phyloP scores from a whole-genome alignment of 108 stramenopile genomes.

The Nitzschia sp. region DNA sequence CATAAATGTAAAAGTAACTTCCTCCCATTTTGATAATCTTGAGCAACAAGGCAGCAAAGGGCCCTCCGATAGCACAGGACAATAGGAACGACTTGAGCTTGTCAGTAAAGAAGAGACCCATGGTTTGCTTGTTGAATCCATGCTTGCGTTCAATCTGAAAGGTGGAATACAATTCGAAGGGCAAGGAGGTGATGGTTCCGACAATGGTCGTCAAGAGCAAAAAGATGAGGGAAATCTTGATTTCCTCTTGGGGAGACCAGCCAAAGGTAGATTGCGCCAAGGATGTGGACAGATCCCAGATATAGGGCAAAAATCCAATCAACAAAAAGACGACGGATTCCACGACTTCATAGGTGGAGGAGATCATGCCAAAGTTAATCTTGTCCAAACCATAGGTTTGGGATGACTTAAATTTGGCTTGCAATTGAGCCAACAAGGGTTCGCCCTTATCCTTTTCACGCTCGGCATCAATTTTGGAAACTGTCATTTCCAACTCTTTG shows the following conservation, averaged over 20 bases:
- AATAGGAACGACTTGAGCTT: slow-evolving; percentile 86
- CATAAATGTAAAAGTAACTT: slow-evolving; percentile 90
- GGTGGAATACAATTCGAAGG: slow-evolving; percentile 86
- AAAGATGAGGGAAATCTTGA: slow-evolving; percentile 85
- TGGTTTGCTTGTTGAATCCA: slow-evolving; percentile 97
- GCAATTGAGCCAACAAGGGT: slow-evolving; percentile 77
- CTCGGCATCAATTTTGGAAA: slow-evolving; percentile 69
- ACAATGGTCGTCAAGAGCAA: slow-evolving; percentile 63
- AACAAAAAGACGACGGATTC: slow-evolving; percentile 74
- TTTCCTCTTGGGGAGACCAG: slow-evolving; percentile 69
- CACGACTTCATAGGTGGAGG: slow-evolving; percentile 58
- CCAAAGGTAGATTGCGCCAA: slow-evolving; percentile 50
- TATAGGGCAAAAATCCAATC: slow-evolving; percentile 77
- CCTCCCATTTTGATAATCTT: slow-evolving; percentile 85
- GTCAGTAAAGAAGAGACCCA: slow-evolving; percentile 86
- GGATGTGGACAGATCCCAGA: slow-evolving; percentile 66
- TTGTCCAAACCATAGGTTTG: slow-evolving; percentile 90
- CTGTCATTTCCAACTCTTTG: slow-evolving; percentile 56
- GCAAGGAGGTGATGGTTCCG: slow-evolving; percentile 78
- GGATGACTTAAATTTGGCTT: slow-evolving; percentile 75
- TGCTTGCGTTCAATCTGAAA: slow-evolving; percentile 95
- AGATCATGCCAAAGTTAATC: slow-evolving; percentile 85
- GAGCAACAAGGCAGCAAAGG: slow-evolving; percentile 81
- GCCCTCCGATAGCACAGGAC: slow-evolving; percentile 82
- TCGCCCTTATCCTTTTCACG: slow-evolving; percentile 29